Percentiles rank a stretch among this genome's conserved stretches.
Evolutionary conservation across 441 rosid species (phyloP).

Genomic region (Pelargonium australe): DNA sequence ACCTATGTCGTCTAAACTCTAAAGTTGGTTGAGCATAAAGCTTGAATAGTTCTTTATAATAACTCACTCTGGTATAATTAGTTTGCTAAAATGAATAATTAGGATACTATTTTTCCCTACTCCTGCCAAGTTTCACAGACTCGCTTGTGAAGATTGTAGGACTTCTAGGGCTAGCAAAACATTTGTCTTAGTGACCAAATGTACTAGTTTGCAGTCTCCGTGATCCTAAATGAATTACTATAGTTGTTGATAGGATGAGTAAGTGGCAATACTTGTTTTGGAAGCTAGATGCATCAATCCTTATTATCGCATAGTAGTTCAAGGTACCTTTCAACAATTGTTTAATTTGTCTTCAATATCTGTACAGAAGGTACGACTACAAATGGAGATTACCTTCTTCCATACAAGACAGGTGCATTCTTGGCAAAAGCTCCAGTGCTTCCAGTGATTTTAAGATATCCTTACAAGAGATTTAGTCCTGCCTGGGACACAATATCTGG

Average conservation of each 20-base stretch:
- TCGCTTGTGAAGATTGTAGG: too few relatives aligned
- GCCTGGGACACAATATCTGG: constrained; percentile 98
- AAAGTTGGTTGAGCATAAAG: background rate
- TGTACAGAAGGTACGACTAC: constrained; percentile 94
- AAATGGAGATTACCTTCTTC: constrained; percentile 86
- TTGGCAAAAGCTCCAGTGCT: constrained; percentile 76
- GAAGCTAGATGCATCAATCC: background rate
- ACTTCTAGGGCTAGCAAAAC: too few relatives aligned
- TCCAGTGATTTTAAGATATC: constrained; percentile 87
- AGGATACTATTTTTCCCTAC: too few relatives aligned
- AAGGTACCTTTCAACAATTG: background rate
- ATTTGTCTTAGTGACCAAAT: too few relatives aligned
- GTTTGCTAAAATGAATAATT: too few relatives aligned
- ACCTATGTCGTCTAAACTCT: background rate
- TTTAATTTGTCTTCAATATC: constrained; percentile 19
- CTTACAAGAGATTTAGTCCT: constrained; percentile 72
- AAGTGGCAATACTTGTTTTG: background rate
- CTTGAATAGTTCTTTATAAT: background rate
- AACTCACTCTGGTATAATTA: background rate
- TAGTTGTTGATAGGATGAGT: too few relatives aligned
- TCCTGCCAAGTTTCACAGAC: too few relatives aligned
- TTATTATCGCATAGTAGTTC: background rate
- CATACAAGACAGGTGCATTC: constrained; percentile 97
- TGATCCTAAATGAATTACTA: too few relatives aligned
- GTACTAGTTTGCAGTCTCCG: too few relatives aligned